phyloP scores from a whole-genome alignment of 495 filamentous ascomycete species.

The Penicillium argentinense region DNA sequence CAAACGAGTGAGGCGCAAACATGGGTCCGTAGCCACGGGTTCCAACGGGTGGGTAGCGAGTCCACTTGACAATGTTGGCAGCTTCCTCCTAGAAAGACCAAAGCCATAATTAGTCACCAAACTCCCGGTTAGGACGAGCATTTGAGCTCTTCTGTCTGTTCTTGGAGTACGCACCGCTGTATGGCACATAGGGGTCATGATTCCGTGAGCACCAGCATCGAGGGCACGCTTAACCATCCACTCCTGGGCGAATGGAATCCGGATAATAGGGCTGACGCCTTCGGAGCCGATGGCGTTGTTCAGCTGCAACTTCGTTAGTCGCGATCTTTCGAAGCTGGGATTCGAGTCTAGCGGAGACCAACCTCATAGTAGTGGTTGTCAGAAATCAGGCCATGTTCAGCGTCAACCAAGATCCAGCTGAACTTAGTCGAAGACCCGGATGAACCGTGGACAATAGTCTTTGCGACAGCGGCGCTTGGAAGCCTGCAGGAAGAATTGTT shows the following conservation, averaged over 20 bases:
- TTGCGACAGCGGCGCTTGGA: constrained; percentile 34
- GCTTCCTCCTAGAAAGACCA: constrained; percentile 48
- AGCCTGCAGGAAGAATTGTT: constrained; percentile 18
- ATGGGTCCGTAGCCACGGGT: constrained; percentile 67
- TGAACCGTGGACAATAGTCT: constrained; percentile 35
- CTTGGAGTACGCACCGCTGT: constrained; percentile 21
- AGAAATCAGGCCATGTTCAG: constrained; percentile 71
- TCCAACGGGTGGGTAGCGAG: constrained; percentile 68
- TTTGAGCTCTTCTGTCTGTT: too few relatives aligned
- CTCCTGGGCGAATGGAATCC: constrained; percentile 62
- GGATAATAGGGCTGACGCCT: constrained; percentile 65
- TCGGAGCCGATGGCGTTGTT: constrained; percentile 59
- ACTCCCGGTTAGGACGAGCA: too few relatives aligned
- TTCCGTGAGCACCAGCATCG: constrained; percentile 68
- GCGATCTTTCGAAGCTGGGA: not conserved
- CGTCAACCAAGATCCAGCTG: constrained; percentile 75
- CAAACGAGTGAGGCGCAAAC: constrained; percentile 45
- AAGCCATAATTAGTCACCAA: too few relatives aligned
- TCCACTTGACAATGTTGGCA: constrained; percentile 54
- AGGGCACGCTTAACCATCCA: constrained; percentile 77
- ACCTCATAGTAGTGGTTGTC: constrained; percentile 40
- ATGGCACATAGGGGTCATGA: constrained; percentile 46
- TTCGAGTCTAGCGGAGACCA: not conserved
- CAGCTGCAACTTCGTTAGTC: constrained; percentile 18
- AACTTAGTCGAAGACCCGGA: constrained; percentile 28